These are phyloP conservation scores for Trichoderma semiorbis DNA, from an alignment of 2,329 filamentous ascomycete genomes.

Conservation along the genomic window DNA sequence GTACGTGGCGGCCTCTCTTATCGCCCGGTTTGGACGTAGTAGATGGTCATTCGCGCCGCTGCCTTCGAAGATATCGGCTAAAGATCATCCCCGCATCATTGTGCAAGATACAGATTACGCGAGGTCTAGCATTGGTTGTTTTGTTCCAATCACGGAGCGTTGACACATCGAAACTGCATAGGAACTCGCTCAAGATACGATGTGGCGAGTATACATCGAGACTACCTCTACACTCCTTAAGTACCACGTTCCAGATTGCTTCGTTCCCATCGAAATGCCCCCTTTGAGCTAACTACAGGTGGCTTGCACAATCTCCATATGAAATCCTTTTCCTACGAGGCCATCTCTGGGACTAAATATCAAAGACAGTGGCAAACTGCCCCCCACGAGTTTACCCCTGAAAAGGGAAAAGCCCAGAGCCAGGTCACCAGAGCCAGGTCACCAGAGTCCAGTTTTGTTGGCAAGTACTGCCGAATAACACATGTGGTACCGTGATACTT, in stretches of 20 bases:
- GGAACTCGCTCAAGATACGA: background rate
- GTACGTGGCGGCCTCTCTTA: background rate
- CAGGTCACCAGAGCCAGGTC: background rate
- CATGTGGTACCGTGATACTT: background rate
- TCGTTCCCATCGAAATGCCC: background rate
- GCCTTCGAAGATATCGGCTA: background rate
- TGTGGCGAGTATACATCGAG: background rate
- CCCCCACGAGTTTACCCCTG: background rate
- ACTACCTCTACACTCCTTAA: background rate
- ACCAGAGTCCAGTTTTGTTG: background rate
- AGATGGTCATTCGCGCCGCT: background rate
- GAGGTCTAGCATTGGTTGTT: background rate
- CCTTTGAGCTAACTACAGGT: background rate
- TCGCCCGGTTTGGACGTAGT: background rate
- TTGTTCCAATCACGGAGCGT: background rate
- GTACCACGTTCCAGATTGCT: background rate
- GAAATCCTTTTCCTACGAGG: background rate
- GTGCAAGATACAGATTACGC: background rate
- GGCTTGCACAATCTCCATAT: background rate
- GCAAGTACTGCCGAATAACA: background rate
- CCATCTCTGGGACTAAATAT: background rate
- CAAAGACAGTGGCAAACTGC: background rate
- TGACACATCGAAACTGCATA: background rate
- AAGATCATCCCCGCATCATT: background rate
- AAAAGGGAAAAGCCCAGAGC: background rate